Evolutionary conservation across 495 filamentous ascomycete species (phyloP).

Genomic region (Penicillium coprophilum): DNA sequence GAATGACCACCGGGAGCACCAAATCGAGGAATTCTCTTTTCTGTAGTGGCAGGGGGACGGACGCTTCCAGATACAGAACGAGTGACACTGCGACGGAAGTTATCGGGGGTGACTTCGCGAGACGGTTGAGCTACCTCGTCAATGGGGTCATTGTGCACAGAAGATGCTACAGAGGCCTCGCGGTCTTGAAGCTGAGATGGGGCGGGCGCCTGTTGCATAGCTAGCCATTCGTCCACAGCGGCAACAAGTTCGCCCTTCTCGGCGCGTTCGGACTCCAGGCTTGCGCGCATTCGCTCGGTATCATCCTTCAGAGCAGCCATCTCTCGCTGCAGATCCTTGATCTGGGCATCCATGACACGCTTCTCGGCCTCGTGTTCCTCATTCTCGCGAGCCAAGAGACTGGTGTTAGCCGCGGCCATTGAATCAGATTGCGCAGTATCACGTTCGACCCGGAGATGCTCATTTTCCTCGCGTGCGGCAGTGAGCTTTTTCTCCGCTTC

Average conservation of each 20-base stretch:
- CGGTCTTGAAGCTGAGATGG: slow-evolving; percentile 18
- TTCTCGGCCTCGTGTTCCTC: slow-evolving; percentile 54
- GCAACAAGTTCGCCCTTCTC: slow-evolving; percentile 95
- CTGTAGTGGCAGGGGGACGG: slow-evolving; percentile 35
- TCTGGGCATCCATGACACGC: slow-evolving; percentile 57
- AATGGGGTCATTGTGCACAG: slow-evolving; percentile 11
- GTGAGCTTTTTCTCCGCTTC: slow-evolving; percentile 72
- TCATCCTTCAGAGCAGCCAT: slow-evolving; percentile 63
- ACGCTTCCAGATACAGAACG: slow-evolving; percentile 33
- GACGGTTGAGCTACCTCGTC: slow-evolving; percentile 19
- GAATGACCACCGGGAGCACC: slow-evolving; percentile 34
- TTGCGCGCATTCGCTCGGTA: slow-evolving; percentile 59
- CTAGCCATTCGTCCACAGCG: slow-evolving; percentile 87
- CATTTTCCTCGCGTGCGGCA: slow-evolving; percentile 67
- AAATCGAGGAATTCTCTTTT: slow-evolving; percentile 38
- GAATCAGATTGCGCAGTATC: slow-evolving; percentile 62
- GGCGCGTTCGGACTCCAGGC: slow-evolving; percentile 71
- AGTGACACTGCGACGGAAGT: slow-evolving; percentile 28
- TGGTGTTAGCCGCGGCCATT: slow-evolving; percentile 46
- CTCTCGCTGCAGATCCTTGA: slow-evolving; percentile 70
- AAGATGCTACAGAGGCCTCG: slow-evolving; percentile 24
- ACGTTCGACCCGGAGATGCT: slow-evolving; percentile 62
- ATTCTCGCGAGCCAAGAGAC: slow-evolving; percentile 39
- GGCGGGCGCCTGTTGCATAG: slow-evolving; percentile 43
- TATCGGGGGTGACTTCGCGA: slow-evolving; percentile 24